Percentiles rank a stretch among this genome's conserved stretches.
Conservation (phyloP, 495 filamentous ascomycete genomes). For the Xeromyces bisporus region DNA sequence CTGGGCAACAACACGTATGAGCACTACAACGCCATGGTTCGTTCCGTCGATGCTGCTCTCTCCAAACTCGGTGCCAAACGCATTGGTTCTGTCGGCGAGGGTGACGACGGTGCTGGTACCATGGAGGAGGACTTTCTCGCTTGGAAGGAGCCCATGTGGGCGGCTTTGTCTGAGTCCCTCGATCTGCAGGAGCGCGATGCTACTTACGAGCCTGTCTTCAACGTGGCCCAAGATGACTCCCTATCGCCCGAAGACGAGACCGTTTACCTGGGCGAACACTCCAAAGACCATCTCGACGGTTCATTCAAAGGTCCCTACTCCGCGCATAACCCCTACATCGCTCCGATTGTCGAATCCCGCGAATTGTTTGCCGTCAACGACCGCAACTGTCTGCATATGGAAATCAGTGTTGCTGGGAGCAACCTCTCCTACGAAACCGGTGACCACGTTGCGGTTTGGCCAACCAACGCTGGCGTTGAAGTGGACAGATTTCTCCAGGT, state of each 20-base stretch:
- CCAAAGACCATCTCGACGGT: slow-evolving; percentile 86
- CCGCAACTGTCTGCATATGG: slow-evolving; percentile 93
- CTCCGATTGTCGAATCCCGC: slow-evolving; percentile 74
- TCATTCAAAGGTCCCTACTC: slow-evolving; percentile 79
- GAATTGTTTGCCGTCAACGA: slow-evolving; percentile 87
- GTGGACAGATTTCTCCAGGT: slow-evolving; percentile 79
- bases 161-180: slow-evolving; percentile 62
- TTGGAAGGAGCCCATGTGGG: slow-evolving; percentile 99
- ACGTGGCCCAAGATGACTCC: slow-evolving; percentile 58
- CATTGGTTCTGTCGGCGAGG: slow-evolving; percentile 81
- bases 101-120: slow-evolving; percentile 93
- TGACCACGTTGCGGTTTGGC: slow-evolving; percentile 95
- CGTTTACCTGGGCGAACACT: slow-evolving; percentile 93
- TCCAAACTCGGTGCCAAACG: slow-evolving; percentile 63
- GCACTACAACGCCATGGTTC: slow-evolving; percentile 98
- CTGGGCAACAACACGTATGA: slow-evolving; percentile 98
- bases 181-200: slow-evolving; percentile 87
- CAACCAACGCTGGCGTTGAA: slow-evolving; percentile 84
- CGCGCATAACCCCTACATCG: slow-evolving; percentile 92
- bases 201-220: slow-evolving; percentile 86
- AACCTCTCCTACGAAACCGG: slow-evolving; percentile 80
- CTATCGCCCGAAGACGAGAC: slow-evolving; percentile 60
- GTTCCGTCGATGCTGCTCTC: slow-evolving; percentile 66
- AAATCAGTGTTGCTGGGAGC: slow-evolving; percentile 77
- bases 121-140: slow-evolving; percentile 99